Evolutionary conservation across 495 filamentous ascomycete species (phyloP).

Genomic region (Neurospora africana): DNA sequence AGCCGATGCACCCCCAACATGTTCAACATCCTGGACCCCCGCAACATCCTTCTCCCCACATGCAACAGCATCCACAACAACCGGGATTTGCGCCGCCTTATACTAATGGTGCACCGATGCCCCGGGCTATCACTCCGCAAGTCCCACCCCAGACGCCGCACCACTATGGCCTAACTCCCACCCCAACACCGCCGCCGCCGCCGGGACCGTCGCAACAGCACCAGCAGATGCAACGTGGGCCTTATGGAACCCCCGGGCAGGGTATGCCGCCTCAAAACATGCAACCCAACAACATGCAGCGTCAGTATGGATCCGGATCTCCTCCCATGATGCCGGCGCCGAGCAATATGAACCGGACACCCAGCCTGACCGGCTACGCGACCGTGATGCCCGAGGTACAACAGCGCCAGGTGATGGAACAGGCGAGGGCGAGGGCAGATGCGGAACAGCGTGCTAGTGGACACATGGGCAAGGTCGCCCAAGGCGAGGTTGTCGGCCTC

Average conservation of each 20-base stretch:
- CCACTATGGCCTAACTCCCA: conserved; percentile 20
- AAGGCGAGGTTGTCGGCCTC: conserved; percentile 21
- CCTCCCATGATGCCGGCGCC: conserved; percentile 12
- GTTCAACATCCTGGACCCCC: conserved; percentile 19
- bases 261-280: conserved; percentile 17
- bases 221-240: conserved; percentile 15
- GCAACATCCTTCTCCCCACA: conserved; percentile 14
- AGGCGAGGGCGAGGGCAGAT: conserved; percentile 34
- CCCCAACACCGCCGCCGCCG: conserved; percentile 21
- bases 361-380: conserved; percentile 22
- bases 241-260: conserved; percentile 15
- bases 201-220: conserved; percentile 20
- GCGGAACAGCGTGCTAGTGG: conserved; percentile 27
- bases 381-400: conserved; percentile 28
- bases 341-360: conserved; percentile 18
- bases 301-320: conserved; percentile 11
- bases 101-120: conserved; percentile 24
- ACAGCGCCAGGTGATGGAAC: conserved; percentile 32
- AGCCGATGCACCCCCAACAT: conserved; percentile 16
- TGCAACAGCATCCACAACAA: conserved; percentile 10
- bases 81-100: conserved; percentile 17
- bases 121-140: conserved; percentile 25
- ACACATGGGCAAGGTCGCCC: conserved; percentile 24
- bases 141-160: conserved; percentile 14
- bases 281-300: conserved; percentile 13